A percentile compares a stretch with the other conserved stretches of the same genome.
These are phyloP conservation scores for Zymoseptoria brevis DNA, from an alignment of 2,329 filamentous ascomycete species.

Conservation along the genomic window DNA sequence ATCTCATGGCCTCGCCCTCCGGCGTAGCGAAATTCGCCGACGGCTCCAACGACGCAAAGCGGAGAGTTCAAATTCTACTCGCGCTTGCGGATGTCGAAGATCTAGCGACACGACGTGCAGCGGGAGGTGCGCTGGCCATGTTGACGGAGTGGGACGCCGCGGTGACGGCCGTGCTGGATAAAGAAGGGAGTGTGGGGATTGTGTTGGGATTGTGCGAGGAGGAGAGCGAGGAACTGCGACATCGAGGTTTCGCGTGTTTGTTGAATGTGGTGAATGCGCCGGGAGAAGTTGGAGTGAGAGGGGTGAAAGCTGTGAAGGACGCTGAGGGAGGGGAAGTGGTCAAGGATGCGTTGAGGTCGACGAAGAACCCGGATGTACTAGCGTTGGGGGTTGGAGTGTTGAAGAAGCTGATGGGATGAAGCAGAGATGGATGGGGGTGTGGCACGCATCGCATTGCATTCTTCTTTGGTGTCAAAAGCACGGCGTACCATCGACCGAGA, in stretches of 20 bases:
- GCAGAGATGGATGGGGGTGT: not conserved
- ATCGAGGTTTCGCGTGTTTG: slow-evolving; percentile 59
- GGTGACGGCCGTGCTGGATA: slow-evolving; percentile 59
- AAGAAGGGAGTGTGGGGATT: slow-evolving; percentile 65
- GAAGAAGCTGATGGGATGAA: not conserved
- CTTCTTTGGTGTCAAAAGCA: not conserved
- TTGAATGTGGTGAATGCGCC: slow-evolving; percentile 62
- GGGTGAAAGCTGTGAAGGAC: slow-evolving; percentile 51
- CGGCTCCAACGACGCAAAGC: slow-evolving; percentile 56
- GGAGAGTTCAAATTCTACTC: slow-evolving; percentile 73
- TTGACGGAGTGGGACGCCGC: slow-evolving; percentile 71
- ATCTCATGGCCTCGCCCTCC: slow-evolving; percentile 64
- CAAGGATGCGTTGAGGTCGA: slow-evolving; percentile 62
- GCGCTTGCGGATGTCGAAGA: slow-evolving; percentile 85
- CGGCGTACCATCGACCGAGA: not conserved
- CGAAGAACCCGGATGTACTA: slow-evolving; percentile 60
- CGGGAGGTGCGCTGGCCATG: slow-evolving; percentile 80
- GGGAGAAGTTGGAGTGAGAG: slow-evolving; percentile 56
- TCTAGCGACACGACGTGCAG: slow-evolving; percentile 66
- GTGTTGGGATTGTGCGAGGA: slow-evolving; percentile 75
- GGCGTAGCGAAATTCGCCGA: slow-evolving; percentile 64
- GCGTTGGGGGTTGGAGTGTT: not conserved
- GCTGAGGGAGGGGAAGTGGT: slow-evolving; percentile 57
- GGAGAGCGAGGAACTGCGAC: slow-evolving; percentile 54
- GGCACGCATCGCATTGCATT: not conserved